Conservation (phyloP, 768 basidiomycete species). For the Daedaleopsis nitida region DNA sequence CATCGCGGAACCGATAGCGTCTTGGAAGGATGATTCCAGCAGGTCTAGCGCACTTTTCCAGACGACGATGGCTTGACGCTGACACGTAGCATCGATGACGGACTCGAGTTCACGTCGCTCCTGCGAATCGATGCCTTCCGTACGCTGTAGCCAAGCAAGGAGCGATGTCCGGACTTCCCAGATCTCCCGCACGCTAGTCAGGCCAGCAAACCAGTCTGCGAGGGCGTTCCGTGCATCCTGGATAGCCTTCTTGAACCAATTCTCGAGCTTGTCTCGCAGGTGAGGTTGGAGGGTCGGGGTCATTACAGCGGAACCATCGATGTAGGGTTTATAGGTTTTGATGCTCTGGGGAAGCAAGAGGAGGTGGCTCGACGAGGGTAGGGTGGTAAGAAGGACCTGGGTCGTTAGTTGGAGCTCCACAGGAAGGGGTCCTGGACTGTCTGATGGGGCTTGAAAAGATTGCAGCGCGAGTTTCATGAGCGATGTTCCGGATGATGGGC, state of each 20-base stretch:
- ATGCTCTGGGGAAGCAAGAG: slow-evolving; percentile 73
- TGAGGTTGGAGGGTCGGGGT: slow-evolving; percentile 47
- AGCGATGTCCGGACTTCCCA: slow-evolving; percentile 68
- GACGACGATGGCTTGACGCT: slow-evolving; percentile 54
- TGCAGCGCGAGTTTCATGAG: slow-evolving; percentile 60
- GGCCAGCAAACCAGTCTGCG: slow-evolving; percentile 56
- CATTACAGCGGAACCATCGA: slow-evolving; percentile 66
- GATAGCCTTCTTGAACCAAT: slow-evolving; percentile 66
- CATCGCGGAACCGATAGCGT: slow-evolving; percentile 43
- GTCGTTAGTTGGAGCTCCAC: slow-evolving; percentile 65
- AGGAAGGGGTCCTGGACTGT: slow-evolving; percentile 37
- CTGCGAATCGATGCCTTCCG: slow-evolving; percentile 44
- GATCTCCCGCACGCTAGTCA: slow-evolving; percentile 64
- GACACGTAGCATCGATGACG: slow-evolving; percentile 56
- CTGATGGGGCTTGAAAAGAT: slow-evolving; percentile 59
- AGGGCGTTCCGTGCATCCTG: slow-evolving; percentile 47
- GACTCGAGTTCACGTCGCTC: slow-evolving; percentile 49
- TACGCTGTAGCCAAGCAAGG: slow-evolving; percentile 44
- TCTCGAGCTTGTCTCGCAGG: slow-evolving; percentile 49
- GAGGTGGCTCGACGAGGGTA: slow-evolving; percentile 86
- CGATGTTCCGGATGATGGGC: slow-evolving; percentile 34
- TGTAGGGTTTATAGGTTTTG: slow-evolving; percentile 81
- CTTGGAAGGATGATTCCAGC: slow-evolving; percentile 49
- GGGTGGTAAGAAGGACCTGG: slow-evolving; percentile 60
- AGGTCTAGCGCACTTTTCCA: slow-evolving; percentile 54